Base-by-base conservation (phyloP, 768 basidiomycete species). In the Macrolepiota fuliginosa region DNA sequence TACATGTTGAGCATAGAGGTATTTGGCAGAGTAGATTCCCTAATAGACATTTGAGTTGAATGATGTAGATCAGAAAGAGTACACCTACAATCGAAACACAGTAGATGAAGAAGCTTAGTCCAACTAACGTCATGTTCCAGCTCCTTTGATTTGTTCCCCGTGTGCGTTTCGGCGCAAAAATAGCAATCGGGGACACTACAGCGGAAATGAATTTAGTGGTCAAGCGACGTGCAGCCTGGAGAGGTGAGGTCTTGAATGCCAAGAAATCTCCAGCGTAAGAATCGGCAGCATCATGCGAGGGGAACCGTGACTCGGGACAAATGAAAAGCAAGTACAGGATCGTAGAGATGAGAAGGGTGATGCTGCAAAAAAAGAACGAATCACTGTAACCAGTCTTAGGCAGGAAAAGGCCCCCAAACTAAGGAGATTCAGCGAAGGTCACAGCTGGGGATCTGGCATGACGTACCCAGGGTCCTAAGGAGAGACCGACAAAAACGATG, bases 1-100 rank as follows among this genome's bases (percentile, higher is more conserved):
- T 10, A 87, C 75, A 67, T 91, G 88, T 65, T 85, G 84, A 0
- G 88, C 90, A 63, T 92, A 94, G 37, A 92, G 74, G 65, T 91
- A 92, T 71, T 92, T 93, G 62, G 88, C 77, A 56, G 85, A 86
- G 71, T 86, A 88, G 1, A 92, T 72, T 17, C 89, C 91, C 82
- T 89, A 61, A 24, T 9, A 39, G 57, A 15, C 37, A 56, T 49
- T 32, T 46, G 62, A 65, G 52, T 47, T 50, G n/a, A 53, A 17
- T 27, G 15, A 29, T 3, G 56, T 17, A 45, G 29, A n/a, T 50
- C 4, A 45, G 25, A n/a, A 47, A 35, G 29, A 7, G 13, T n/a
- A 9, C 7, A 74, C 86, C 67, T 70, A 91, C 90, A 52, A 81
- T 81, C 2, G 91, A 83, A 35, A 92, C 77, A 36, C 87, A 71